Evolutionary conservation across 768 basidiomycete genomes (phyloP), one percentile per base, ranked within the genome.

Genomic region (Boletus rex-veris): DNA sequence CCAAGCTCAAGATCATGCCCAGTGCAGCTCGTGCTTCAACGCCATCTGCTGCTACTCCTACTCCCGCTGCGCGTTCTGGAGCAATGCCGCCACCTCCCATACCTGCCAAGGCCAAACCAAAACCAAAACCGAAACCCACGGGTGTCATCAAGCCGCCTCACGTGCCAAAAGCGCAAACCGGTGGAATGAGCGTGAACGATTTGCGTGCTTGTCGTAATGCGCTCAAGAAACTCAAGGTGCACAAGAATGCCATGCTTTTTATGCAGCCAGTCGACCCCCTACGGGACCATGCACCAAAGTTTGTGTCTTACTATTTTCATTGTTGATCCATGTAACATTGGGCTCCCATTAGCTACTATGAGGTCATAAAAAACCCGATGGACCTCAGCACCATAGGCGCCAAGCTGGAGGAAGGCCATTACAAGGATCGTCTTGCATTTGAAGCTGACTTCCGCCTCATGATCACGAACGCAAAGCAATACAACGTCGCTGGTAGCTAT

Each of bases 211-310:
- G 83, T 59, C 80, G 84, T 48, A 88, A 80, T 55, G 86, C 85
- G 3, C 70, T 96, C 64, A 88, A 88, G 77, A 95, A 94, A 67
- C 72, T 96, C 31, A 80, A 80, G 63, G 64, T 80, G 24, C 80
- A 92, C 69, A 93, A 90, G 69, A 83, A 81, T 55, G 85, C 89
- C 4, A 67, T 72, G 26, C 63, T 89, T 49, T 98, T 98, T 72
- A 74, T 85, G 39, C 84, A 89, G 54, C 92, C 96, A 31, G 96
- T 98, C n/a, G 94, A 97, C 72, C 94, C 94, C n/a, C 82, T 96
- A 39, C 80, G 92, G 58, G 94, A 97, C 63, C 80, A 83, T 63
- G 94, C 92, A 10, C 91, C 91, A 16, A 89, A 89, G 90, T 96
- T 68, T 51, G 54, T 46, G 19, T 48, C 28, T 18, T 38, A 2